Base-by-base conservation (phyloP, 768 basidiomycete species). In the Lactarius trivialis region DNA sequence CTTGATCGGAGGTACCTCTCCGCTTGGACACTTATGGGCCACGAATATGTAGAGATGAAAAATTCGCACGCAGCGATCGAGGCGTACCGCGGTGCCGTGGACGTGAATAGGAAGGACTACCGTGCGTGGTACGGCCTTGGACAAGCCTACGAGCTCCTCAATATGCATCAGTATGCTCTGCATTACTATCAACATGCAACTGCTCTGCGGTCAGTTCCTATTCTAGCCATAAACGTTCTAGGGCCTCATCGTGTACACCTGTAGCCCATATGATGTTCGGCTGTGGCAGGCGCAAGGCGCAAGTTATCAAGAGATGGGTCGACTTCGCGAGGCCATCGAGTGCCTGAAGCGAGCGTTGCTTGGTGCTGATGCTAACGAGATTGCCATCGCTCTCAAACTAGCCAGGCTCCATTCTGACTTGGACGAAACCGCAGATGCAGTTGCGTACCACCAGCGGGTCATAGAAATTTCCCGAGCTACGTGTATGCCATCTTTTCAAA, bases 51-150 rank as follows among this genome's bases (percentile, higher is more conserved):
- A 49, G 97, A 99, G 76, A 87, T 97, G 87, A 98, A 98, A 76
- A 98, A 99, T 73, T 93, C 93, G 5, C 95, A 98, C 78, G 97
- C 97, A 2, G 96, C 97, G 17, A 97, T 98, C 59, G 97, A 98
- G 75, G 91, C 94, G 11, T 99, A 98, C 74, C 84, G 97, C 58
- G 83, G 94, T 71, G 97, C 97, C 56, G 86, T 98, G 63, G 96
- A 98, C 70, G 88, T 97, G 66, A 96, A 96, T 70, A 83, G 92
- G 58, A 97, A 98, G 71, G 97, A 99, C 75, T 98, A 97, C 70
- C 77, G 96, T 61, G 96, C 95, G 7, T 99, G 97, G 97, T 98
- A 95, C 74, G 97, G 97, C 37, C 85, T 99, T 56, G 97, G 96
- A 3, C 97, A 99, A 72, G 93, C 96, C 14, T 99, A 98, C 71